Conservation (phyloP, 345 rosid species). For the Gossypioides kirkii region DNA sequence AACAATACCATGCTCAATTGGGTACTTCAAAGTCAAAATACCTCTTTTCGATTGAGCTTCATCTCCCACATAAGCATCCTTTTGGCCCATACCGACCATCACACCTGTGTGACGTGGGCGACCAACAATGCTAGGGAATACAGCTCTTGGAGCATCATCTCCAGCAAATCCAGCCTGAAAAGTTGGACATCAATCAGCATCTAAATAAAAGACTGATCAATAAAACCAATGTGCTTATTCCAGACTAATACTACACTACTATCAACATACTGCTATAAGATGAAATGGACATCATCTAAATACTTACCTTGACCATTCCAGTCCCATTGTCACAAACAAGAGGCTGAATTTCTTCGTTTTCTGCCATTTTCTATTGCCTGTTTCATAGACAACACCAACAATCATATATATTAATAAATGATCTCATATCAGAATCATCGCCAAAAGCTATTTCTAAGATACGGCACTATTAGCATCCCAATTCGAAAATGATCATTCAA, state of each 20-base stretch:
- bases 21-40: slow-evolving; percentile 70
- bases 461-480: neutral
- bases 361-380: slow-evolving; percentile 51
- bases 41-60: slow-evolving; percentile 80
- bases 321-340: slow-evolving; percentile 57
- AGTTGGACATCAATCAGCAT: slow-evolving; percentile 25
- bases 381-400: slow-evolving; percentile 8
- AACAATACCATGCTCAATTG: slow-evolving; percentile 91
- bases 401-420: neutral
- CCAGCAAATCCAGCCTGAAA: slow-evolving; percentile 62
- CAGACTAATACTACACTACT: neutral
- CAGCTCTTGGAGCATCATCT: slow-evolving; percentile 74
- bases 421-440: neutral
- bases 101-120: slow-evolving; percentile 95
- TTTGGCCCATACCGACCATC: slow-evolving; percentile 83
- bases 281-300: neutral
- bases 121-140: slow-evolving; percentile 64
- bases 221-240: neutral
- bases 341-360: slow-evolving; percentile 46
- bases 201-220: neutral
- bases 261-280: neutral
- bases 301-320: slow-evolving; percentile 41
- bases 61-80: slow-evolving; percentile 90
- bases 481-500: neutral
- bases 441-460: neutral